A percentile compares a stretch with the other conserved stretches of the same genome.
Evolutionary conservation across 495 filamentous ascomycete species (phyloP).

Genomic region (Penicillium bovifimosum): DNA sequence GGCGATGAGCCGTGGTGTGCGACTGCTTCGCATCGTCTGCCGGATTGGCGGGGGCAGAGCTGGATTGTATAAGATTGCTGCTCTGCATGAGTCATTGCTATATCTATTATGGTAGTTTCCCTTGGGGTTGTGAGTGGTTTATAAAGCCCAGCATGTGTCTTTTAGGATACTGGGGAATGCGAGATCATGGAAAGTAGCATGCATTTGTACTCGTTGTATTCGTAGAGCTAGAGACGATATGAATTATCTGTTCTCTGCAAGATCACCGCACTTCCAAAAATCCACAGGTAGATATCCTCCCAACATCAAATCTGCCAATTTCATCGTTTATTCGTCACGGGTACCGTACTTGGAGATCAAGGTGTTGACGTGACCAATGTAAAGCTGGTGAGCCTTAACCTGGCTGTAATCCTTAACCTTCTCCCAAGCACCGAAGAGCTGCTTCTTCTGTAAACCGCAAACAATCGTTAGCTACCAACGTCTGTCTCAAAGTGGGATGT

Average conservation of each 20-base stretch:
- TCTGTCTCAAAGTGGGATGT: too few species aligned
- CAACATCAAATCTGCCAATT: neutral
- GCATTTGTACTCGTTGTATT: conserved; percentile 7
- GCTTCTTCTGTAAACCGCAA: conserved; percentile 55
- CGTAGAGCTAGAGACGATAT: neutral
- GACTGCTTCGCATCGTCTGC: conserved; percentile 51
- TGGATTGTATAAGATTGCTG: conserved; percentile 32
- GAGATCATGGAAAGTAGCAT: conserved; percentile 7
- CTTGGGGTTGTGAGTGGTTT: neutral
- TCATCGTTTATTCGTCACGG: conserved; percentile 18
- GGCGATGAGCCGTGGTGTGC: conserved; percentile 77
- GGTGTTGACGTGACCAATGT: conserved; percentile 63
- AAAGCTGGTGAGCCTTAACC: conserved; percentile 65
- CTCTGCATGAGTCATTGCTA: neutral
- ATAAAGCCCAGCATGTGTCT: neutral
- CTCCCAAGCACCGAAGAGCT: conserved; percentile 73
- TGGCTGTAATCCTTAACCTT: conserved; percentile 51
- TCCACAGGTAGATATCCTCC: neutral
- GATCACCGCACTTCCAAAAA: neutral
- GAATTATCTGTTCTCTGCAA: neutral
- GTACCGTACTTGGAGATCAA: conserved; percentile 62
- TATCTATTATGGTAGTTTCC: neutral
- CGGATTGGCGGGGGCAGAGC: conserved; percentile 64
- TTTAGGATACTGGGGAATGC: neutral
- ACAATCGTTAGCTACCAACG: neutral